Percentiles rank a stretch among this genome's conserved stretches.
Evolutionary conservation across 2,329 filamentous ascomycete species (phyloP).

Genomic region (Nemania sp.): DNA sequence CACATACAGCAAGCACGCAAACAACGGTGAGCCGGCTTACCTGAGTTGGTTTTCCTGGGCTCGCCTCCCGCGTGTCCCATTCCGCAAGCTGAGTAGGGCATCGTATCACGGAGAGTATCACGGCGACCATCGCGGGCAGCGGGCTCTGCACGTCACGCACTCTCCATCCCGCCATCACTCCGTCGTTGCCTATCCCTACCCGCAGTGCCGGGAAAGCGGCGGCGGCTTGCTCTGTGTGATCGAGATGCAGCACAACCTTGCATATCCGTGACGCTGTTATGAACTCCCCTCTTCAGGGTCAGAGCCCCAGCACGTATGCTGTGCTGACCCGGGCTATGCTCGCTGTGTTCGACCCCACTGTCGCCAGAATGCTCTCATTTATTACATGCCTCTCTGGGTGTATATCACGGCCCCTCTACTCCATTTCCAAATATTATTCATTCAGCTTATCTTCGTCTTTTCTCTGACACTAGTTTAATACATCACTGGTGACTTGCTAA

Average conservation of each 20-base stretch:
- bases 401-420: not conserved
- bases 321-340: slow-evolving; percentile 6
- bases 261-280: slow-evolving; percentile 30
- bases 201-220: slow-evolving; percentile 32
- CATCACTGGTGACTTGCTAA: too few species aligned
- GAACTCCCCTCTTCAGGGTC: slow-evolving; percentile 25
- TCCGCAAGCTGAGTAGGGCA: not conserved
- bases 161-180: slow-evolving; percentile 26
- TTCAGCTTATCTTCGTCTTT: too few species aligned
- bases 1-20: not conserved
- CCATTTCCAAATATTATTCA: too few species aligned
- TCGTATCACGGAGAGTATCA: not conserved
- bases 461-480: too few species aligned
- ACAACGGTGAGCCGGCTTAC: not conserved
- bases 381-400: not conserved
- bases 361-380: not conserved
- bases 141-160: too few species aligned
- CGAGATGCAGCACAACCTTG: slow-evolving; percentile 31
- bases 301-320: slow-evolving; percentile 13
- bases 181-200: slow-evolving; percentile 36
- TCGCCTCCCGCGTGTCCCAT: not conserved
- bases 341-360: not conserved
- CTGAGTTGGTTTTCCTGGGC: not conserved
- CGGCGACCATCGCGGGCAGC: too few species aligned
- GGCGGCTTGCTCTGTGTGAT: slow-evolving; percentile 32